A percentile compares a stretch with the other conserved stretches of the same genome.
These are phyloP conservation scores for Cutaneotrichosporon curvatum DNA, from an alignment of 1,284 basidiomycete genomes.

Conservation along the genomic window DNA sequence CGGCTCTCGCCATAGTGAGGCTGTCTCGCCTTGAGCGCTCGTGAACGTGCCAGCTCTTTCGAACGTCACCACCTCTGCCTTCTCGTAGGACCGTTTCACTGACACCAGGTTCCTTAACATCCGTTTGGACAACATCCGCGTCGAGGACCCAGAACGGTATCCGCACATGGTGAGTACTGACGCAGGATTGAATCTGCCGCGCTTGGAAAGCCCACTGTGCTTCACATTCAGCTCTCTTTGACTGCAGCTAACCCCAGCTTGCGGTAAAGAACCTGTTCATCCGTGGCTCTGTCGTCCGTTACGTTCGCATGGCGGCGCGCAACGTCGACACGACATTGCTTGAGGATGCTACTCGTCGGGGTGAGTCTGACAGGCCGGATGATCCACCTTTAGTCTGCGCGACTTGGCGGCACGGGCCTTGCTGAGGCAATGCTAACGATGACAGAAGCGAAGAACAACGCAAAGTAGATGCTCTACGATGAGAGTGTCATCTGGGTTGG, in stretches of 20 bases:
- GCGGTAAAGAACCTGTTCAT: slow-evolving; percentile 99
- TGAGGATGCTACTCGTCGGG: slow-evolving; percentile 95
- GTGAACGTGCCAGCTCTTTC: no score
- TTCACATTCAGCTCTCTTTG: slow-evolving; percentile 1
- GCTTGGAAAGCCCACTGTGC: slow-evolving; percentile 11
- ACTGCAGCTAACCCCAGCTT: slow-evolving; percentile 56
- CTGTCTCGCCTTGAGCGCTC: no score
- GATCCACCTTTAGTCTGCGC: no score
- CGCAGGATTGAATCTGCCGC: background rate
- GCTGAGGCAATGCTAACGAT: background rate
- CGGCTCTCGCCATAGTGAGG: no score
- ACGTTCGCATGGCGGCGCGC: slow-evolving; percentile 86
- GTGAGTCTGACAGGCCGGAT: slow-evolving; percentile 48
- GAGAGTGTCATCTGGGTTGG: no score
- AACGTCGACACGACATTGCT: slow-evolving; percentile 92
- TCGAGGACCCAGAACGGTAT: slow-evolving; percentile 84
- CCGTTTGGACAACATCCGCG: slow-evolving; percentile 86
- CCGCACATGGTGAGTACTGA: slow-evolving; percentile 80
- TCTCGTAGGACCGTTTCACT: background rate
- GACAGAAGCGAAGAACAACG: slow-evolving; percentile 3
- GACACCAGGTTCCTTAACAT: slow-evolving; percentile 84
- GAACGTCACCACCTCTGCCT: no score
- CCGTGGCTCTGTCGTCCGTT: slow-evolving; percentile 94
- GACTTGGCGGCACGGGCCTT: no score
- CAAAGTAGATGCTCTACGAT: no score